Base-by-base conservation (phyloP, 768 basidiomycete genomes). In the Candolleomyces eurysporus region DNA sequence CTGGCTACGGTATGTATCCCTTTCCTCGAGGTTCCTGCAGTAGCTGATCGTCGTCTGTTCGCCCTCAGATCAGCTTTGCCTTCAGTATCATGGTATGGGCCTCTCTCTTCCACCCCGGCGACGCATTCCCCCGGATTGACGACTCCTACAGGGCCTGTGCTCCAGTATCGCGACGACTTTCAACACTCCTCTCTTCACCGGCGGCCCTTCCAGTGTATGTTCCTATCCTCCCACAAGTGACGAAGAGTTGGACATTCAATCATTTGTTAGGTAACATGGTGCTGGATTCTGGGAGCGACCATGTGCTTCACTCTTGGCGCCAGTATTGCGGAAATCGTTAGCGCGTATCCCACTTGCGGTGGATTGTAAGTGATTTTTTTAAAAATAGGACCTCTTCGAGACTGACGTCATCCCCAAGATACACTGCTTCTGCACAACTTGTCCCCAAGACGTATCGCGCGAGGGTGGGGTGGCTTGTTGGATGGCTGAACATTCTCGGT, bases 401-500 rank as follows among this genome's bases (percentile, higher is more conserved):
- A 11, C 45, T 61, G 31, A 46, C 55, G 26, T 60, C 43, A 61
- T 55, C 57, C 16, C n/a, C 45, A 57, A 89, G 87, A 65, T 91
- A 91, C 65, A 90, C 89, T n/a, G 90, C 90, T 3, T 91, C 90
- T 30, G 89, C 89, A n/a, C 84, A 86, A 67, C 75, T 91, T 10
- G 84, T 85, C 5, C 90, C 90, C 0, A 80, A 76, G 64, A 80
- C 72, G 59, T 80, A 89, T 67, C 84, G 90, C 56, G 84, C 90
- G 43, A 83, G 77, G 69, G 89, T 90, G 40, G 89, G 89, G 31
- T 91, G 89, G 89, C 73, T 90, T 10, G 90, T 91, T 17, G 90
- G 90, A 53, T 92, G 90, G 90, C 79, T 94, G 48, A 94, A 94
- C 69, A 85, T 92, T 46, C 82, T 92, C 16, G 90, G 88, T 83